Base-by-base conservation (phyloP, 257 asterid species). In the Solanum appendiculatum region DNA sequence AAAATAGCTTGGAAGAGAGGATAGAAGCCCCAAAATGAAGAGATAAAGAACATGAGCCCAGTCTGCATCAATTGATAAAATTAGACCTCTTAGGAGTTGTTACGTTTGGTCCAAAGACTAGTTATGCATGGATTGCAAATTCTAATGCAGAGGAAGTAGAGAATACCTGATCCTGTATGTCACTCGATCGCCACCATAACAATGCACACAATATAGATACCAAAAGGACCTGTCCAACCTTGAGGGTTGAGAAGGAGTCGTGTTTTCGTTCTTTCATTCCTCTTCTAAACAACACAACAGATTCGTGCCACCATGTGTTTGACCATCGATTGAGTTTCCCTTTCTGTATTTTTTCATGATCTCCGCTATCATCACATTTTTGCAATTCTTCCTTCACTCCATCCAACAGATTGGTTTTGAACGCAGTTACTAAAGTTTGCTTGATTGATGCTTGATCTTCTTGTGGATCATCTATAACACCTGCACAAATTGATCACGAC, bases 1-100 rank as follows among this genome's bases (percentile, higher is more conserved):
- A 93, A 95, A 80, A 96, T 92, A 2, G 98, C 98, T 66, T 92
- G 92, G 88, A 93, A 93, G 29, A 96, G 93, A 2, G 98, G 96
- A 72, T 89, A 89, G 91, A 94, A 95, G 18, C 99, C 98, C 99
- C 99, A 96, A 21, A 95, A 95, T 29, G 91, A 92, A 0, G 94
- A 56, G 60, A 29, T 69, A 86, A 95, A 94, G 91, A 93, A 95
- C 86, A 93, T 80, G 21, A 96, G 93, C 15, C 97, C 98, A 5
- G 92, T 90, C 98, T 96, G 92, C 90, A 88, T 10, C 33, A 34
- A 40, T 12, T 42, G 58, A 5, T 14, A 64, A 86, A 78, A 42
- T 25, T 70, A 60, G 54, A 86, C 21, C 82, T 25, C 83, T 18
- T 34, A 34, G 27, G 80, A 23, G 16, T 70, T 13, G 7, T 66